Conservation (phyloP, 495 filamentous ascomycete species). For the Aspergillus sparsus region DNA sequence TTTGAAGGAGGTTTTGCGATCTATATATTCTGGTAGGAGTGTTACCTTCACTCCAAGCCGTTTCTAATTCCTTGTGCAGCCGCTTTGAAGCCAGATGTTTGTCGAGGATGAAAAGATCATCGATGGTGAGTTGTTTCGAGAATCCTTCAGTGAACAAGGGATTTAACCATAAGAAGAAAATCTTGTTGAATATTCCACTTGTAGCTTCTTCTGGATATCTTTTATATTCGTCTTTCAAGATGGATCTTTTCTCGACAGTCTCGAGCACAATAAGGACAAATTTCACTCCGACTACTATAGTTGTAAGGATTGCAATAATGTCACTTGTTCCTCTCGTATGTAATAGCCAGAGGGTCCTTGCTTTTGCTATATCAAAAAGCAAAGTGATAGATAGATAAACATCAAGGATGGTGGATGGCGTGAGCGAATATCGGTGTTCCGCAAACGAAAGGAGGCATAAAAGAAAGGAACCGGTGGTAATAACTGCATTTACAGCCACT, state of each 20-base stretch:
- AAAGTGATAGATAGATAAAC: slow-evolving; percentile 60
- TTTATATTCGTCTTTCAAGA: slow-evolving; percentile 46
- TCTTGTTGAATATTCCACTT: slow-evolving; percentile 51
- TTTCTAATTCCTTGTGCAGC: slow-evolving; percentile 28
- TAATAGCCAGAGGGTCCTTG: slow-evolving; percentile 61
- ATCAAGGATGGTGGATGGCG: slow-evolving; percentile 61
- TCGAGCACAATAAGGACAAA: slow-evolving; percentile 54
- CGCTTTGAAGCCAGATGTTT: slow-evolving; percentile 43
- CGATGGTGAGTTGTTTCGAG: slow-evolving; percentile 39
- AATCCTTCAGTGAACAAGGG: slow-evolving; percentile 54
- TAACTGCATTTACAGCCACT: slow-evolving; percentile 48
- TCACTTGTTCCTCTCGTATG: slow-evolving; percentile 33
- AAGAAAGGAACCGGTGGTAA: slow-evolving; percentile 41
- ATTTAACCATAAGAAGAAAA: slow-evolving; percentile 62
- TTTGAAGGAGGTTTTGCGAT: not conserved
- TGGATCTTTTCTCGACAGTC: slow-evolving; percentile 51
- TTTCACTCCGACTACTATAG: slow-evolving; percentile 49
- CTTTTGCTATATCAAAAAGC: slow-evolving; percentile 58
- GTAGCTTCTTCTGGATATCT: slow-evolving; percentile 61
- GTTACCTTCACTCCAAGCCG: slow-evolving; percentile 34
- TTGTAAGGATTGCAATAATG: slow-evolving; percentile 49
- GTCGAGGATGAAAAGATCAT: slow-evolving; percentile 51
- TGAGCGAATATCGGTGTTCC: slow-evolving; percentile 57
- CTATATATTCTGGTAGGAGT: slow-evolving; percentile 22
- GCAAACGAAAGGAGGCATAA: slow-evolving; percentile 53